These are phyloP conservation scores for Colletotrichum incanum DNA, from an alignment of 2,329 filamentous ascomycete genomes.

Conservation along the genomic window DNA sequence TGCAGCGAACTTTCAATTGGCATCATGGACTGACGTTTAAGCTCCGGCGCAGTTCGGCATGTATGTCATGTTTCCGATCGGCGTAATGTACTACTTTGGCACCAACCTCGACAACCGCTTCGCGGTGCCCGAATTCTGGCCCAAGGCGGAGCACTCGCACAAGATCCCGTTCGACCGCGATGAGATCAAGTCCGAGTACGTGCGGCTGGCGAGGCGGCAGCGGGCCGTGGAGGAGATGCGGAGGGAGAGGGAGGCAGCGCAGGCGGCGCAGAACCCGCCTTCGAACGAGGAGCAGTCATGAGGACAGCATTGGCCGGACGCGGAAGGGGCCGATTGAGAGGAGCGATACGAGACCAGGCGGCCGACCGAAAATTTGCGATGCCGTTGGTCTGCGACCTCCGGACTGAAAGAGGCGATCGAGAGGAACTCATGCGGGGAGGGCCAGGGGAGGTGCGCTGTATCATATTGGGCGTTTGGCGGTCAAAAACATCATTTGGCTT, in stretches of 20 bases:
- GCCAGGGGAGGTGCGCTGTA: slow-evolving; percentile 21
- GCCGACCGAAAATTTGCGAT: background rate
- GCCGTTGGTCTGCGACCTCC: background rate
- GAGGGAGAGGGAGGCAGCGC: slow-evolving; percentile 56
- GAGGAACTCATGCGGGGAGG: background rate
- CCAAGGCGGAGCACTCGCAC: slow-evolving; percentile 83
- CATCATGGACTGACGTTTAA: slow-evolving; percentile 18
- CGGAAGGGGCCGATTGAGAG: background rate
- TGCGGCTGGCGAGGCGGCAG: slow-evolving; percentile 75
- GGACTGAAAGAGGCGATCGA: background rate
- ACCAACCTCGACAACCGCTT: slow-evolving; percentile 97
- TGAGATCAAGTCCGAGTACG: slow-evolving; percentile 86
- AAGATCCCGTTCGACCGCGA: slow-evolving; percentile 83
- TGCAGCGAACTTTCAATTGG: background rate
- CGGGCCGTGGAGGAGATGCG: slow-evolving; percentile 84
- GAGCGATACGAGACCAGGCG: background rate
- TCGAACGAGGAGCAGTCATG: slow-evolving; percentile 47
- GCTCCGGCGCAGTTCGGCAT: slow-evolving; percentile 83
- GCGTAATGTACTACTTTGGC: slow-evolving; percentile 99
- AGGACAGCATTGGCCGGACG: background rate
- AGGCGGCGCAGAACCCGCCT: slow-evolving; percentile 48
- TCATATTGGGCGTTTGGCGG: slow-evolving; percentile 39
- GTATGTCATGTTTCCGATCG: slow-evolving; percentile 99
- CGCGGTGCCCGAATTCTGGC: slow-evolving; percentile 93
- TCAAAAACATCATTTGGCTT: slow-evolving; percentile 33